Evolutionary conservation across 495 filamentous ascomycete species (phyloP).

Genomic region (Aspergillus indologenus): DNA sequence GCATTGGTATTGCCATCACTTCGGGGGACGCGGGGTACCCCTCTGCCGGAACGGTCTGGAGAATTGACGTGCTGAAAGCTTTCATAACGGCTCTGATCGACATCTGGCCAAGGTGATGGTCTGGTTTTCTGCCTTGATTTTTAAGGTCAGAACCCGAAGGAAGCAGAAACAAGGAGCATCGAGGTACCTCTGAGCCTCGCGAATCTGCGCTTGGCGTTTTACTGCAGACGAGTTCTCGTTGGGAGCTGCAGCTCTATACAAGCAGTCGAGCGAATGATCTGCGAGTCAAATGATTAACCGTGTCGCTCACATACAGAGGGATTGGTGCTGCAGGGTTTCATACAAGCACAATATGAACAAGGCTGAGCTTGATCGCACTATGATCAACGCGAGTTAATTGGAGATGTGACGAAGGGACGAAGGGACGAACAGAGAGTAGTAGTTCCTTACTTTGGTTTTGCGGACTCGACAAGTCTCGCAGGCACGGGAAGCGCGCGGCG

Average conservation of each 20-base stretch:
- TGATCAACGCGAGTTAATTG: background rate
- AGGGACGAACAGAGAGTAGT: background rate
- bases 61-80: background rate
- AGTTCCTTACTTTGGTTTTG: constrained; percentile 23
- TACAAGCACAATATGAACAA: constrained; percentile 29
- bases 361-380: constrained; percentile 28
- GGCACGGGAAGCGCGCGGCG: constrained; percentile 24
- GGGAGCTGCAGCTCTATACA: constrained; percentile 14
- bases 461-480: constrained; percentile 27
- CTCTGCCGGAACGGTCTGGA: background rate
- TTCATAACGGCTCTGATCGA: background rate
- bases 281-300: background rate
- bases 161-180: too few species aligned
- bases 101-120: constrained; percentile 23
- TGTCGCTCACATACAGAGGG: background rate
- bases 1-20: background rate
- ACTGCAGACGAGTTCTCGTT: constrained; percentile 6
- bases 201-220: constrained; percentile 8
- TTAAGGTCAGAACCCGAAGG: background rate
- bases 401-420: background rate
- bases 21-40: background rate
- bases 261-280: constrained; percentile 28
- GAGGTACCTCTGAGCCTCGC: constrained; percentile 16
- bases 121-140: constrained; percentile 12
- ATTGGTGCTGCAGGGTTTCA: background rate